Base-by-base conservation (phyloP, 2,329 filamentous ascomycete species). In the Trichophyton schoenleinii region DNA sequence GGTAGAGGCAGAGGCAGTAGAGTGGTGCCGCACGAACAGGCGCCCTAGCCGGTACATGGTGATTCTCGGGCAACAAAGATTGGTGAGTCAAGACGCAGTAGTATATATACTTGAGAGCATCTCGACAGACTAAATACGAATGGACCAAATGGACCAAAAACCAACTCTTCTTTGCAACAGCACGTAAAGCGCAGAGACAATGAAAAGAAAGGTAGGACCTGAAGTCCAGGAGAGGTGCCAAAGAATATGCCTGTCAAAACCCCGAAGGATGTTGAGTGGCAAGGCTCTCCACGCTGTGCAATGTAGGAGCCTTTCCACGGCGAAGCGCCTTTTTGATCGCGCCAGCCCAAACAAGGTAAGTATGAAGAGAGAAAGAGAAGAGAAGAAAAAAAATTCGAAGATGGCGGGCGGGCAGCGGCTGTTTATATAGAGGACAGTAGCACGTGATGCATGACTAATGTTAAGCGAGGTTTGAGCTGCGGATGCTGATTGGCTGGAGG, bases 221-320 rank as follows among this genome's bases (percentile, higher is more conserved):
- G 60, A 62, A 62, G 61, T 63, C 68, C 70, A 67, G 70, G 68
- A 66, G 69, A 68, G 28, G 73, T 72, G 77, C 73, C 77, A 79
- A 79, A 79, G 77, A 78, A 78, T 78, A 70, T 74, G 74, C 75
- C 73, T 73, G 70, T 73, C 71, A 76, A 74, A 75, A 71, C 72
- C 74, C 76, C 76, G 74, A 75, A 79, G 69, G 72, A 75, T 75
- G 73, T 76, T 78, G 75, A 75, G 77, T 72, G 70, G 66, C 73
- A 67, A 70, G 77, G 73, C 76, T 75, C 78, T 69, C 79, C 79
- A 74, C 79, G 78, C 68, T 81, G 79, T 81, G 79, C 79, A 81
- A 81, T 81, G 79, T 76, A 81, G 79, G 78, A 74, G 75, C 78
- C 73, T 72, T 71, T 72, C 70, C 69, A 73, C 76, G 73, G 74